phyloP scores from a whole-genome alignment of 202 grass and related monocot genomes.

The Setaria viridis region DNA sequence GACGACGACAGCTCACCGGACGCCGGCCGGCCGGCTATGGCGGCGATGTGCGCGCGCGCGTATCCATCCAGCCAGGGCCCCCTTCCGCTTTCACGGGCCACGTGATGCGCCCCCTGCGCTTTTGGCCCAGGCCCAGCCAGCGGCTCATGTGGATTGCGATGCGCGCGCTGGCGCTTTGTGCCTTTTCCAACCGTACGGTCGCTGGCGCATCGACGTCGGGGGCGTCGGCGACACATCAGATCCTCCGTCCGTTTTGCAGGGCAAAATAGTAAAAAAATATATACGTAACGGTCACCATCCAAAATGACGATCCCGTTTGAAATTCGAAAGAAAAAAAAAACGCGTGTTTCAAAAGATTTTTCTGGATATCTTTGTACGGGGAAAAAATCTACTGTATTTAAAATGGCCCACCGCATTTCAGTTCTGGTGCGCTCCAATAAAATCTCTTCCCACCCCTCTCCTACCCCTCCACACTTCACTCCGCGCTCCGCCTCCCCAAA shows the following conservation, averaged over 20 bases:
- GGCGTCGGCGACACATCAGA: not conserved
- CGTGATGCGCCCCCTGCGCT: not conserved
- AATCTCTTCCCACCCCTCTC: not conserved
- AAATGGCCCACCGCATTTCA: not conserved
- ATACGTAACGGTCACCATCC: not conserved
- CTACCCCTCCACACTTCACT: not conserved
- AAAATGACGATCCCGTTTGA: not conserved
- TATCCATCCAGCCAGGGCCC: not conserved
- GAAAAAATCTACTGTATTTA: not conserved
- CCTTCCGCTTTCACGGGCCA: not conserved
- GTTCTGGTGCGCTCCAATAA: conserved; percentile 34
- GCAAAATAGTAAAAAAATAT: not conserved
- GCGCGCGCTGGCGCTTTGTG: not conserved
- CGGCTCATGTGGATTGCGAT: not conserved
- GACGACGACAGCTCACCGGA: conserved; percentile 40
- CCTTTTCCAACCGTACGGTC: conserved; percentile 12
- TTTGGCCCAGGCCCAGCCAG: too few species aligned
- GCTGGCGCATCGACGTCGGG: not conserved
- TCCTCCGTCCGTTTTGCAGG: not conserved
- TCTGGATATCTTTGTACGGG: not conserved
- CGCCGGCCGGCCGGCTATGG: not conserved
- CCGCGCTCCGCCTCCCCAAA: not conserved
- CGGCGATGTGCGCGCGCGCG: not conserved
- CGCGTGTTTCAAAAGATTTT: not conserved
- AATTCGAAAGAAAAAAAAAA: not conserved